Evolutionary conservation across 352 stramenopile species (phyloP).

Genomic region (Peronosclerospora sorghi): DNA sequence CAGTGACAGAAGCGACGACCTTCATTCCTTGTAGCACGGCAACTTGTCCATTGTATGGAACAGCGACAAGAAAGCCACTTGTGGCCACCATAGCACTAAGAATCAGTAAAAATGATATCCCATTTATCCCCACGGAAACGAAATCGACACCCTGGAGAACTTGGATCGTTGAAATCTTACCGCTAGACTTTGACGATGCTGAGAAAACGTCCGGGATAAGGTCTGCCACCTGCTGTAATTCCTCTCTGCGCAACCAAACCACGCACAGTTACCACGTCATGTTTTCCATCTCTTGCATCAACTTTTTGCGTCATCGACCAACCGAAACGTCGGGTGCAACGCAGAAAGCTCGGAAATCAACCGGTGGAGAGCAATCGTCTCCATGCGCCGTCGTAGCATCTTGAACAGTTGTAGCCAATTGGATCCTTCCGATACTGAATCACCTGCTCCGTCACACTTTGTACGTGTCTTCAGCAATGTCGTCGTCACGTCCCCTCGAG

Average conservation of each 20-base stretch:
- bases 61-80: background rate
- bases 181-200: background rate
- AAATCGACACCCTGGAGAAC: conserved; percentile 5
- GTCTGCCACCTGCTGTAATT: conserved; percentile 9
- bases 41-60: background rate
- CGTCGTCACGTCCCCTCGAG: conserved; percentile 2
- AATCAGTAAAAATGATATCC: background rate
- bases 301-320: background rate
- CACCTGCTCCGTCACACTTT: conserved; percentile 3
- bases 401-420: background rate
- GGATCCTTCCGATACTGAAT: background rate
- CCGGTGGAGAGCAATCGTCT: background rate
- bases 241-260: conserved; percentile 9
- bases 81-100: background rate
- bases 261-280: background rate
- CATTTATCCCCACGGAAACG: background rate
- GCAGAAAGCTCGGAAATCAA: conserved; percentile 6
- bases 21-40: conserved; percentile 1
- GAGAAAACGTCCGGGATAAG: background rate
- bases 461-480: conserved; percentile 6
- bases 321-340: conserved; percentile 20
- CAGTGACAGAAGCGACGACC: background rate
- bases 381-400: background rate
- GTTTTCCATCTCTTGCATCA: background rate
- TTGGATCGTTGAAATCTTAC: background rate